Evolutionary conservation across 257 asterid genomes (phyloP).

Genomic region (Ajuga chamaepitys): DNA sequence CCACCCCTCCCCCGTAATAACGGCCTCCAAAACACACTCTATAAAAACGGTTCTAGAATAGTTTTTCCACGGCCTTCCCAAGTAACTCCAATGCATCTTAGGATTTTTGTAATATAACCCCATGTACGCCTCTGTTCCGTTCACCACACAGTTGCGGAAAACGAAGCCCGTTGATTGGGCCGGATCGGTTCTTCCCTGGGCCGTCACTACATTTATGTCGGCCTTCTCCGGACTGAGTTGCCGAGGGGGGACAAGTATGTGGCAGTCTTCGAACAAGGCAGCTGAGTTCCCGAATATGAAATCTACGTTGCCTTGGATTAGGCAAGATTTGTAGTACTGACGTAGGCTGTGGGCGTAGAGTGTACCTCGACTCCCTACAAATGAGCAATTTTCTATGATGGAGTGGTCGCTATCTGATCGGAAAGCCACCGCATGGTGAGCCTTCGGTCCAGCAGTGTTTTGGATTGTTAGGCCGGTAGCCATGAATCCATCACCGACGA

Average conservation of each 20-base stretch:
- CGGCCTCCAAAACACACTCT: conserved; percentile 23
- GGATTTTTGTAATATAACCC: conserved; percentile 27
- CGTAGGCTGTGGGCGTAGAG: conserved; percentile 48
- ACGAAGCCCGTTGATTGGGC: conserved; percentile 47
- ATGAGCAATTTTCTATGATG: conserved; percentile 37
- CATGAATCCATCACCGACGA: conserved; percentile 55
- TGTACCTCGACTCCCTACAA: conserved; percentile 50
- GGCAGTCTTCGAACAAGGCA: conserved; percentile 36
- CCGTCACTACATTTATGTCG: conserved; percentile 38
- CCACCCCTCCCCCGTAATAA: conserved; percentile 36
- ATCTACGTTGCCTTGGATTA: conserved; percentile 41
- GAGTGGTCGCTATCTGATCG: conserved; percentile 42
- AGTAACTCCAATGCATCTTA: conserved; percentile 22
- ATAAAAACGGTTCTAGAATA: conserved; percentile 41
- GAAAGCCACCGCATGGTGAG: conserved; percentile 59
- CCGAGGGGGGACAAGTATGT: conserved; percentile 32
- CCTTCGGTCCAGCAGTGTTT: conserved; percentile 39
- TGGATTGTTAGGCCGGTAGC: conserved; percentile 36
- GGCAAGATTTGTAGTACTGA: conserved; percentile 48
- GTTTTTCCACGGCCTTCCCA: conserved; percentile 62
- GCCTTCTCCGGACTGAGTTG: conserved; percentile 33
- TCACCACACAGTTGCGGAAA: conserved; percentile 32
- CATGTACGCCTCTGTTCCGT: conserved; percentile 44
- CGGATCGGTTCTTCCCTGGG: conserved; percentile 47
- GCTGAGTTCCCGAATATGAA: conserved; percentile 57